These are phyloP conservation scores for Globisporangium barbulae DNA, from an alignment of 352 stramenopile species.

Conservation along the genomic window DNA sequence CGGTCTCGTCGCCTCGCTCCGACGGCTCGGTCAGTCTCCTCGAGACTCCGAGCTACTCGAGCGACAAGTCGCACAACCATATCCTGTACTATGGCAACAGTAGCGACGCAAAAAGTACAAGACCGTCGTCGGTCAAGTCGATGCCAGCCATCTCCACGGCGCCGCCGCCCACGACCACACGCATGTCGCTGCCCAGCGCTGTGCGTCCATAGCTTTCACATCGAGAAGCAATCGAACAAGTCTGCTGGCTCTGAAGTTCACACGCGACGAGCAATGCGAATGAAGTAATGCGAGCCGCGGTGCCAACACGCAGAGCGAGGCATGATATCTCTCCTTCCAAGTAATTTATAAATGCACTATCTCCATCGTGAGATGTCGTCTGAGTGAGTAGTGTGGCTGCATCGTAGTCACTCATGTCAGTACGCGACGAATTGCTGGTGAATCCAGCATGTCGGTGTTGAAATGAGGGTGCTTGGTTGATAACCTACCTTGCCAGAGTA, in stretches of 20 bases:
- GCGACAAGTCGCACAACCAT: not conserved
- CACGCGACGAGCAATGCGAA: not conserved
- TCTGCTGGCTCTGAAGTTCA: not conserved
- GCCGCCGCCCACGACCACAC: not conserved
- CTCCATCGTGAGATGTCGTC: no score
- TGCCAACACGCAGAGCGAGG: not conserved
- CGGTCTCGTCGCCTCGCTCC: conserved; percentile 2
- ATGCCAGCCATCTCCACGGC: not conserved
- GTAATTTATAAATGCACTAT: no score
- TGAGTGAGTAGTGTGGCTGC: no score
- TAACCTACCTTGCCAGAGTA: not conserved
- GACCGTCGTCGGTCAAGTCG: conserved; percentile 3
- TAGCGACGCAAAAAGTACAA: not conserved
- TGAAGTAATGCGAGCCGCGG: not conserved
- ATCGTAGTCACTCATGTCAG: no score
- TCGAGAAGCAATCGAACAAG: no score
- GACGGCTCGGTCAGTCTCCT: conserved; percentile 3
- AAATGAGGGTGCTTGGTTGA: not conserved
- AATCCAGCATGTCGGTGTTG: no score
- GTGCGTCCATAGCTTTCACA: no score
- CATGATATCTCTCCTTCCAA: not conserved
- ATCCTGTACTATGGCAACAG: not conserved
- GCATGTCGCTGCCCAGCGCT: not conserved
- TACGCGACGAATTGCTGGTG: no score
- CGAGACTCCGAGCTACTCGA: not conserved